These are phyloP conservation scores for Cladophialophora psammophila DNA, from an alignment of 2,329 filamentous ascomycete genomes.

Conservation along the genomic window DNA sequence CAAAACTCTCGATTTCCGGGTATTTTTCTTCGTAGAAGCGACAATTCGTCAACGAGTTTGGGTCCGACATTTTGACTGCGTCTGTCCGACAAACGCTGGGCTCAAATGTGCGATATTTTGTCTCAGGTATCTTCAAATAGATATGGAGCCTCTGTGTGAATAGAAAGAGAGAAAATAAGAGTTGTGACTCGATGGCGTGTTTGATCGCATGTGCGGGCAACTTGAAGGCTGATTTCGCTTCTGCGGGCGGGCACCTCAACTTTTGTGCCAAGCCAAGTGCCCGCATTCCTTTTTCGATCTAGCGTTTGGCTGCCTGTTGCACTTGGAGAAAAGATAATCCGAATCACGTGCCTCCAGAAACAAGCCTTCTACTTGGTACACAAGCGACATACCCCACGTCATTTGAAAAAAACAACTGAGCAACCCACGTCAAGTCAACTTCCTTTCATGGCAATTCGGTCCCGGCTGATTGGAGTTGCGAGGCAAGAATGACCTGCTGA, in stretches of 20 bases:
- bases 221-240: neutral
- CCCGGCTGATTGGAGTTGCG: slow-evolving; percentile 1
- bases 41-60: slow-evolving; percentile 86
- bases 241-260: slow-evolving; percentile 12
- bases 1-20: slow-evolving; percentile 98
- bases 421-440: neutral
- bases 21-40: slow-evolving; percentile 98
- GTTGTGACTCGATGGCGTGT: slow-evolving; percentile 19
- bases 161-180: neutral
- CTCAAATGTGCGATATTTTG: neutral
- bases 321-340: slow-evolving; percentile 1
- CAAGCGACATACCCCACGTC: neutral
- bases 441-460: slow-evolving; percentile 3
- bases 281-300: neutral
- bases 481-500: neutral
- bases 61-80: slow-evolving; percentile 39
- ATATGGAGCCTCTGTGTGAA: neutral
- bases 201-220: slow-evolving; percentile 21
- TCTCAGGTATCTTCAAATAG: neutral
- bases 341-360: neutral
- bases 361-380: too few relatives aligned
- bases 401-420: neutral
- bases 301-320: neutral
- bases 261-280: slow-evolving; percentile 14
- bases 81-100: neutral